Percentiles rank a stretch among this genome's conserved stretches.
Evolutionary conservation across 345 rosid genomes (phyloP).

Genomic region (Eucalyptus caleyi): DNA sequence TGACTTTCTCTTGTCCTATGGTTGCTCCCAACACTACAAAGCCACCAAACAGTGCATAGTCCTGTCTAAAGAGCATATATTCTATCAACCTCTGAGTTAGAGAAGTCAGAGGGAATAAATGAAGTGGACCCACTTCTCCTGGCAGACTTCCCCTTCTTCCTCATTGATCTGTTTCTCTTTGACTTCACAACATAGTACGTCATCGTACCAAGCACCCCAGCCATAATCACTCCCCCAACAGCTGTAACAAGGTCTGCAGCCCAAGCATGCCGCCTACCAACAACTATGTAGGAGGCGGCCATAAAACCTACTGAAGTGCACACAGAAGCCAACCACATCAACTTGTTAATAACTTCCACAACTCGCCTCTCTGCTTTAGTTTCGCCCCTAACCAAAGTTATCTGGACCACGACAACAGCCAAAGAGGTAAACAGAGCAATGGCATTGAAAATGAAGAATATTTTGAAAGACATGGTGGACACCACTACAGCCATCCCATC

Average conservation of each 20-base stretch:
- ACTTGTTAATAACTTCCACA: conserved; percentile 77
- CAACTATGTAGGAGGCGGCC: conserved; percentile 78
- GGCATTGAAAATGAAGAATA: conserved; percentile 67
- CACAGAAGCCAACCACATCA: conserved; percentile 95
- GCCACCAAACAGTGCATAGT: background rate
- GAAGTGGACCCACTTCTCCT: conserved; percentile 3
- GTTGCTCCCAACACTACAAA: background rate
- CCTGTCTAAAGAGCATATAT: background rate
- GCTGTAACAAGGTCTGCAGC: conserved; percentile 4
- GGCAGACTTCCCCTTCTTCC: conserved; percentile 3
- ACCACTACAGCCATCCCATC: conserved; percentile 55
- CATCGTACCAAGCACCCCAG: conserved; percentile 9
- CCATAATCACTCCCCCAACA: conserved; percentile 6
- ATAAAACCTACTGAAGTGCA: conserved; percentile 73
- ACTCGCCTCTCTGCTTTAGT: conserved; percentile 70
- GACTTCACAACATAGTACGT: conserved; percentile 8
- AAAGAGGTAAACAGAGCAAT: conserved; percentile 77
- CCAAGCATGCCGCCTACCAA: conserved; percentile 38
- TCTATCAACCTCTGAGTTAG: conserved; percentile 4
- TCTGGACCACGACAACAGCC: conserved; percentile 90
- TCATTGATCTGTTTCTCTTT: background rate
- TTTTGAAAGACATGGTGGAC: conserved; percentile 31
- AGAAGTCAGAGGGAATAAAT: conserved; percentile 1
- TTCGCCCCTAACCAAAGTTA: conserved; percentile 81
- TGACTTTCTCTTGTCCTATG: background rate